Evolutionary conservation across 2,329 filamentous ascomycete genomes (phyloP), one percentile per base, ranked within the genome.

Genomic region (Neocucurbitaria cava): DNA sequence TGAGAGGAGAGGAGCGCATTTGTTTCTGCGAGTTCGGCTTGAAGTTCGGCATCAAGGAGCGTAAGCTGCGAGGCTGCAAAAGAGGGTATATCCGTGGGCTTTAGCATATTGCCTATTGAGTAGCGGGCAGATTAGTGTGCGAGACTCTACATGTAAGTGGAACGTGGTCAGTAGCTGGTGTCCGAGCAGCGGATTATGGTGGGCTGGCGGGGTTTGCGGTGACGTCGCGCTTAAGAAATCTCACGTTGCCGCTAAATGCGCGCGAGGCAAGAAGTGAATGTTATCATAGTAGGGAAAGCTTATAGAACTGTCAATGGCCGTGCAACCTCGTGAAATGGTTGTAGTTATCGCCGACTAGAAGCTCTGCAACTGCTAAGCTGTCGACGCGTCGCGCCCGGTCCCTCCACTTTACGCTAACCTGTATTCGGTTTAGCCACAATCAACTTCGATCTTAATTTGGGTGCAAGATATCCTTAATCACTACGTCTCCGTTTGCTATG

Each of bases 31-130:
- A 91, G 81, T 75, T 95, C 91, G 66, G 87, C 86, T 65, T 87
- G 82, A 26, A 92, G 86, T 76, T 96, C 91, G 46, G 69, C 80
- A 41, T 86, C 82, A 35, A 96, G 84, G 45, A 96, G 85, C 35
- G 81, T 76, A 47, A 93, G 83, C 73, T 96, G 91, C 1, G 85
- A 85, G 42, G 79, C 75, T 9, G 90, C 89, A 75, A 95, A 96
- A 42, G 84, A 76, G 42, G 86, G 77, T 54, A 93, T 83, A 69
- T 89, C 84, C 58, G 77, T 70, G 13, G 70, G 56, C 31, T 64
- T 59, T 35, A 65, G 64, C 70, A 73, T 73, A 3, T 21, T 52
- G 46, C 24, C 18, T 5, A 21, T 9, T 3, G 10, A 26, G 38
- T 13, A 23, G 38, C 21, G 21, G 36, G 23, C 6, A 35, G 38